Percentiles rank a stretch among this genome's conserved stretches.
These are phyloP conservation scores for Dryas octopetala DNA, from an alignment of 306 rosid species.

Conservation along the genomic window DNA sequence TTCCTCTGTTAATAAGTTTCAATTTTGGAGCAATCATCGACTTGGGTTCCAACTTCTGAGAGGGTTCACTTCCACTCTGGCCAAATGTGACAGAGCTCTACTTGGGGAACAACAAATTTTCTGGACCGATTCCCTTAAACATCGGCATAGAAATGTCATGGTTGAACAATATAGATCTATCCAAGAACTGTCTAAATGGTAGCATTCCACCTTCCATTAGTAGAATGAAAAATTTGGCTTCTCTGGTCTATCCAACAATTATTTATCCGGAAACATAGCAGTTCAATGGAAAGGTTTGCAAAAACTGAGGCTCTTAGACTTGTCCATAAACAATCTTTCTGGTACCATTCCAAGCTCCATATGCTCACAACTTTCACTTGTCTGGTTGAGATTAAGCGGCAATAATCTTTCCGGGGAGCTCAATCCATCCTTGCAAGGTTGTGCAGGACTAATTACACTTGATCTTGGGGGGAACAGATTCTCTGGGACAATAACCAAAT, in stretches of 20 bases:
- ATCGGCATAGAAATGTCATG: background rate
- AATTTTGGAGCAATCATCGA: background rate
- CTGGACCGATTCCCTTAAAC: conserved; percentile 8
- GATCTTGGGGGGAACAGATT: conserved; percentile 10
- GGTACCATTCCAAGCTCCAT: conserved; percentile 2
- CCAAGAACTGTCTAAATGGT: conserved; percentile 4
- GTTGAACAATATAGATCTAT: background rate
- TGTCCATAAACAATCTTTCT: background rate
- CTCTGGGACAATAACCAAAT: conserved; percentile 4
- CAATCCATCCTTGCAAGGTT: background rate
- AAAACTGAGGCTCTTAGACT: background rate
- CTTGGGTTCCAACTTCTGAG: background rate
- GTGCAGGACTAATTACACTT: background rate
- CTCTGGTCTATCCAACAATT: background rate
- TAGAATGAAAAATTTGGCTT: background rate
- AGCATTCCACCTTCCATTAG: conserved; percentile 6
- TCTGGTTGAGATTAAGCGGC: conserved; percentile 6
- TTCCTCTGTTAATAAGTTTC: background rate
- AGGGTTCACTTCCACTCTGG: conserved; percentile 9
- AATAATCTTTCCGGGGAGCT: conserved; percentile 10
- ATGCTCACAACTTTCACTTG: background rate
- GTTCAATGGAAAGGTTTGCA: background rate
- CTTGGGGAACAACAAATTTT: background rate
- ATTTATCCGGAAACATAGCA: conserved; percentile 3
- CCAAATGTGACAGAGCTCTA: background rate